Evolutionary conservation across 441 rosid species (phyloP).

Genomic region (Erodium moschatum): DNA sequence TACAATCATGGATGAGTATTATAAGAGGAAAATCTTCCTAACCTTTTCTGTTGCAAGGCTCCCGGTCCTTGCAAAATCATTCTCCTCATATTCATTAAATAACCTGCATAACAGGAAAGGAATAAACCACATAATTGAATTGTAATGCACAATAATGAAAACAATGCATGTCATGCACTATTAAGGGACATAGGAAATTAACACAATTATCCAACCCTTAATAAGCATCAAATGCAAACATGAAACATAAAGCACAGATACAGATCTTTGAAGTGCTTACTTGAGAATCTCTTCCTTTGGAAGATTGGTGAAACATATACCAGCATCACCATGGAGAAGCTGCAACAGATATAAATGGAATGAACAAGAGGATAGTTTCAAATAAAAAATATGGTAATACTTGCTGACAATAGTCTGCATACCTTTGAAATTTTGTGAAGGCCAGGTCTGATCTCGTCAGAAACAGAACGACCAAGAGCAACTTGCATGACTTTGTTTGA

Average conservation of each 20-base stretch:
- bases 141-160: not conserved
- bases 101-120: constrained; percentile 39
- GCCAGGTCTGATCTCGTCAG: constrained; percentile 72
- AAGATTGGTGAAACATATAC: constrained; percentile 69
- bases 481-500: constrained; percentile 98
- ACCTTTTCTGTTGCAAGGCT: constrained; percentile 71
- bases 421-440: constrained; percentile 75
- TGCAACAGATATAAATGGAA: constrained; percentile 22
- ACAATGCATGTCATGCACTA: not conserved
- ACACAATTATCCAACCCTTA: not conserved
- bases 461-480: constrained; percentile 75
- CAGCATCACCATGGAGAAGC: constrained; percentile 77
- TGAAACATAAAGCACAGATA: not conserved
- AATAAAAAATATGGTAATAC: not conserved
- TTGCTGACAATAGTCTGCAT: not conserved
- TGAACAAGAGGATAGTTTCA: not conserved
- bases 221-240: not conserved
- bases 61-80: constrained; percentile 82
- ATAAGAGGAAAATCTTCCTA: not conserved
- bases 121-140: not conserved
- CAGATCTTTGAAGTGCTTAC: constrained; percentile 26
- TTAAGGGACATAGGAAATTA: not conserved
- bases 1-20: not conserved
- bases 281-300: constrained; percentile 81
- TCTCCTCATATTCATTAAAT: constrained; percentile 70